Conservation (phyloP, 176 grass and related monocot species). For the Areca catechu region DNA sequence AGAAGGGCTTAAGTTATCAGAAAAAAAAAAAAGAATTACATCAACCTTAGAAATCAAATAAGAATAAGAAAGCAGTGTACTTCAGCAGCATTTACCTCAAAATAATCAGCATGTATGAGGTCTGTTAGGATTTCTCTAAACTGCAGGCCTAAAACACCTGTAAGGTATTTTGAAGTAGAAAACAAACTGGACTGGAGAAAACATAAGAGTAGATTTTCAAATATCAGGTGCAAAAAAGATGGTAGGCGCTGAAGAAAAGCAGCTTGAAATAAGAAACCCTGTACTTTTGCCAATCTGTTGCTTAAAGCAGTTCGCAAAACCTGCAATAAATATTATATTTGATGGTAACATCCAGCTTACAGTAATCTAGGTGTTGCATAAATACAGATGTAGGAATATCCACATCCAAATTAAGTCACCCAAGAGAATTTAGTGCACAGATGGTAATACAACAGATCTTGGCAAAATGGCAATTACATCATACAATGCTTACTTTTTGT, state of each 20-base stretch:
- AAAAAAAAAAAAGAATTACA: neutral
- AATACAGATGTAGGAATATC: neutral
- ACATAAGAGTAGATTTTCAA: conserved; percentile 79
- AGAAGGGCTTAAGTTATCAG: neutral
- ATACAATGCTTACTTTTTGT: too few species aligned
- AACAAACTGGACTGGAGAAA: conserved; percentile 85
- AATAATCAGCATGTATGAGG: conserved; percentile 84
- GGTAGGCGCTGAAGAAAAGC: conserved; percentile 89
- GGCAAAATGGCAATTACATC: too few species aligned
- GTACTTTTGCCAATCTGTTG: conserved; percentile 85
- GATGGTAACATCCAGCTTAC: neutral
- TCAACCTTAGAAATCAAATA: conserved; percentile 10
- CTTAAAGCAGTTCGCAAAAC: conserved; percentile 83
- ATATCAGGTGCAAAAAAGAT: conserved; percentile 63
- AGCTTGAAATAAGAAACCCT: conserved; percentile 89
- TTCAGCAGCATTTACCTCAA: conserved; percentile 43
- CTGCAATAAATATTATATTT: conserved; percentile 33
- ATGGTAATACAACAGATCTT: too few species aligned
- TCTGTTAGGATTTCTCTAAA: conserved; percentile 98
- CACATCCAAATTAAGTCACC: too few species aligned
- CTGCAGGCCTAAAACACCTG: conserved; percentile 58
- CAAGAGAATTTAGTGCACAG: too few species aligned
- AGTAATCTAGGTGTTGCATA: neutral
- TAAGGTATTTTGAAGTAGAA: conserved; percentile 86
- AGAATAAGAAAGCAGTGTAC: neutral